These are phyloP conservation scores for Malbranchea cinnamomea DNA, from an alignment of 2,329 filamentous ascomycete genomes.

Conservation along the genomic window DNA sequence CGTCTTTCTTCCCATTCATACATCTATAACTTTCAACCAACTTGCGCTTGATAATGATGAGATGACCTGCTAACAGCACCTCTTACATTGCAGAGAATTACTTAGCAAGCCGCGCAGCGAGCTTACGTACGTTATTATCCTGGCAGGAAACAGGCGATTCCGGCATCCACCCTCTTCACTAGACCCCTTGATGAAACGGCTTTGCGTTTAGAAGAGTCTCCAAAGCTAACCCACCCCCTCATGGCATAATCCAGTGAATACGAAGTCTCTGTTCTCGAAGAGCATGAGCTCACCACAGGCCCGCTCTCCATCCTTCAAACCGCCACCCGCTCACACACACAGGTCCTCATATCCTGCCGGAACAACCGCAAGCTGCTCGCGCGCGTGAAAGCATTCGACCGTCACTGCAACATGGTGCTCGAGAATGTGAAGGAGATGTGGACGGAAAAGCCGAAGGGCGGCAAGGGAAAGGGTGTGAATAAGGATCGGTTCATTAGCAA, in stretches of 20 bases:
- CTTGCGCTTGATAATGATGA: too few relatives aligned
- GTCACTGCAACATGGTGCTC: slow-evolving; percentile 97
- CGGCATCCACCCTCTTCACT: slow-evolving; percentile 11
- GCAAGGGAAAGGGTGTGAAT: slow-evolving; percentile 89
- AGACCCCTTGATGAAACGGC: slow-evolving; percentile 4
- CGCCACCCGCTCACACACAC: slow-evolving; percentile 82
- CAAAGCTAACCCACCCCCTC: slow-evolving; percentile 10
- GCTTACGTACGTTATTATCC: slow-evolving; percentile 56
- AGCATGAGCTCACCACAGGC: slow-evolving; percentile 65
- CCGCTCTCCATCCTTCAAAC: slow-evolving; percentile 92
- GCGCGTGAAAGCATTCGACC: slow-evolving; percentile 94
- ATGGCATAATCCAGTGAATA: slow-evolving; percentile 51
- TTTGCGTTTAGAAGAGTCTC: background rate
- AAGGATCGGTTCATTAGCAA: slow-evolving; percentile 98
- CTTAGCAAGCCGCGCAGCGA: slow-evolving; percentile 78
- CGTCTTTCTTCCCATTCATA: too few relatives aligned
- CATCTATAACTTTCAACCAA: too few relatives aligned
- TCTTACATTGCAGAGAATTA: slow-evolving; percentile 52
- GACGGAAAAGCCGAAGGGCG: slow-evolving; percentile 81
- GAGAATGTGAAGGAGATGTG: slow-evolving; percentile 99
- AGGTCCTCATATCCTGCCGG: slow-evolving; percentile 92
- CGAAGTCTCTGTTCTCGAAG: slow-evolving; percentile 68
- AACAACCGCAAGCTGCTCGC: slow-evolving; percentile 98
- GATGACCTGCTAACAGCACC: slow-evolving; percentile 7
- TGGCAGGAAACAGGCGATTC: background rate